These are phyloP conservation scores for Ganoderma resinaceum DNA, from an alignment of 1,284 basidiomycete genomes.

Conservation along the genomic window DNA sequence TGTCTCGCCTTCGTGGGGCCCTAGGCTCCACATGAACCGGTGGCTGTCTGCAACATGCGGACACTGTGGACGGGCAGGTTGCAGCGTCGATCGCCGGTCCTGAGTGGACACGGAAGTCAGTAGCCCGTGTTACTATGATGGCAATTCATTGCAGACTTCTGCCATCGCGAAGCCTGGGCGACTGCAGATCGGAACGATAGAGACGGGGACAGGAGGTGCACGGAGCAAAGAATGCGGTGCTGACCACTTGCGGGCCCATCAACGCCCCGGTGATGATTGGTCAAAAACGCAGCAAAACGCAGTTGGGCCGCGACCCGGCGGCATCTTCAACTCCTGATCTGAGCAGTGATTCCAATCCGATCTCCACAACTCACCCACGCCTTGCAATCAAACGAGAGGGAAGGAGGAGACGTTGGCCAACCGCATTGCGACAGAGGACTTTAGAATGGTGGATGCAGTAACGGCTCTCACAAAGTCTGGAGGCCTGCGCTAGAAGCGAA, in stretches of 20 bases:
- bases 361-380: background rate
- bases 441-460: too few species aligned
- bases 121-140: background rate
- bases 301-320: background rate
- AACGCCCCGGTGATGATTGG: background rate
- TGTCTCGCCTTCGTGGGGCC: background rate
- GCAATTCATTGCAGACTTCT: background rate
- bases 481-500: too few species aligned
- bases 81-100: background rate
- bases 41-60: background rate
- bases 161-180: background rate
- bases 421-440: too few species aligned
- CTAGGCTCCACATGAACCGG: background rate
- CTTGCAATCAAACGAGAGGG: background rate
- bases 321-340: background rate
- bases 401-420: background rate
- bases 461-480: too few species aligned
- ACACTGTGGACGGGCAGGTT: background rate
- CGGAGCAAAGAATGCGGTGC: slow-evolving; percentile 6
- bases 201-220: background rate
- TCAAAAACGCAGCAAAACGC: background rate
- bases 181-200: background rate
- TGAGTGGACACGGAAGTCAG: background rate
- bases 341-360: too few species aligned
- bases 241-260: background rate